phyloP scores from a whole-genome alignment of 2,329 filamentous ascomycete genomes.

The Paecilomyces sp. region DNA sequence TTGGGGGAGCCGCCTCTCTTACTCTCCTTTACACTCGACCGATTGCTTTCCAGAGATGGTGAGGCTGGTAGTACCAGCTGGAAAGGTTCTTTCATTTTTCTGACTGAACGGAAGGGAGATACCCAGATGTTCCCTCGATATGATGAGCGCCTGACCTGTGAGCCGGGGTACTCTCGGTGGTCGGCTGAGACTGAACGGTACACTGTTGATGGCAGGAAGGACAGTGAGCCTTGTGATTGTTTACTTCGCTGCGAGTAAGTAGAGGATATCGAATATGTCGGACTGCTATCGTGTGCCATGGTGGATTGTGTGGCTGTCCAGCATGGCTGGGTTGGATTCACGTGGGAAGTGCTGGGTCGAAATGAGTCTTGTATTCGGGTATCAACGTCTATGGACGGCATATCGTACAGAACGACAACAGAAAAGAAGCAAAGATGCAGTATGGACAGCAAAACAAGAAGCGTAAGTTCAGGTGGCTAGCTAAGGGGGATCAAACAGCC shows the following conservation, averaged over 20 bases:
- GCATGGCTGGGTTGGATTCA: slow-evolving; percentile 10
- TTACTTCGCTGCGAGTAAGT: slow-evolving; percentile 21
- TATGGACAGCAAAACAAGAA: slow-evolving; percentile 7
- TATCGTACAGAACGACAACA: slow-evolving; percentile 12
- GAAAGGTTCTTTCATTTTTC: slow-evolving; percentile 33
- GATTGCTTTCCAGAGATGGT: slow-evolving; percentile 21
- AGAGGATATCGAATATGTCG: slow-evolving; percentile 15
- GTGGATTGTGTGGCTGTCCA: slow-evolving; percentile 6
- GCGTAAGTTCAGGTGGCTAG: slow-evolving; percentile 3
- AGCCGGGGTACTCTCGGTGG: slow-evolving; percentile 18
- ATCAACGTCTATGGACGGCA: slow-evolving; percentile 25
- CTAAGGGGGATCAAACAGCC: slow-evolving; percentile 17
- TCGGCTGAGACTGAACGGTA: slow-evolving; percentile 16
- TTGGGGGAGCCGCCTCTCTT: slow-evolving; percentile 11
- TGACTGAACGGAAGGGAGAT: slow-evolving; percentile 33
- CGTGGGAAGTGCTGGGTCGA: slow-evolving; percentile 3
- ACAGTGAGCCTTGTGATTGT: slow-evolving; percentile 25
- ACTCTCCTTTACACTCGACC: slow-evolving; percentile 13
- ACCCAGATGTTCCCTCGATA: slow-evolving; percentile 20
- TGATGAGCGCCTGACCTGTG: slow-evolving; percentile 15
- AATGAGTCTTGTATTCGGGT: slow-evolving; percentile 12
- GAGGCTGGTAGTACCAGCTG: slow-evolving; percentile 28
- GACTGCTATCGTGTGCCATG: slow-evolving; percentile 5
- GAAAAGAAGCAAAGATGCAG: slow-evolving; percentile 5
- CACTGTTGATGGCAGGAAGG: slow-evolving; percentile 25